Evolutionary conservation across 73 alveolate genomes (phyloP).

Genomic region (Paramecium bursaria): DNA sequence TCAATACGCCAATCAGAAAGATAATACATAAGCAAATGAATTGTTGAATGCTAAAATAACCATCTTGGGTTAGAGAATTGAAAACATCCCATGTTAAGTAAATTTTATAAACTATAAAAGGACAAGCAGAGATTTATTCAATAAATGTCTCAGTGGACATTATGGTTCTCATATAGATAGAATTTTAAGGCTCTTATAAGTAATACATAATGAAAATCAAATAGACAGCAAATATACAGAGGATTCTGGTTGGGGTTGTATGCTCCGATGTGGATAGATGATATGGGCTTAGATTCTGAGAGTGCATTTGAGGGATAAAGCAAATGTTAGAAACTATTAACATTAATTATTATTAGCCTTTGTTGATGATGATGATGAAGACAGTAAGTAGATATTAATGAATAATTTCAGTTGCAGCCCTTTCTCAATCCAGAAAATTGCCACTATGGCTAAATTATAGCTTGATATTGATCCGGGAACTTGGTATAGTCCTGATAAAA

Average conservation of each 20-base stretch:
- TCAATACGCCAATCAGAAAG: too few relatives aligned
- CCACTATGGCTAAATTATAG: neutral
- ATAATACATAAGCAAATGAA: too few relatives aligned
- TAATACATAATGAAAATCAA: neutral
- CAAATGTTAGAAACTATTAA: constrained; percentile 45
- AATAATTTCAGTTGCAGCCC: neutral
- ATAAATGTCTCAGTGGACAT: neutral
- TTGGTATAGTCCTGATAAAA: constrained; percentile 56
- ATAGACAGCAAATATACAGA: constrained; percentile 4
- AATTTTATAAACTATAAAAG: too few relatives aligned
- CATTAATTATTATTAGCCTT: constrained; percentile 36
- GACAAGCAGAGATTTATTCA: too few relatives aligned
- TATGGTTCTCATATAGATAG: constrained; percentile 44
- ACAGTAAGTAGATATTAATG: constrained; percentile 1
- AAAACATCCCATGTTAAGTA: too few relatives aligned
- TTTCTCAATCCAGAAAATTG: constrained; percentile 18
- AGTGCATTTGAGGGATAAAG: constrained; percentile 27
- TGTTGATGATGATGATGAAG: constrained; percentile 62
- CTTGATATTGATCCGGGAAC: neutral
- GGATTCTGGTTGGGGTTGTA: constrained; percentile 65
- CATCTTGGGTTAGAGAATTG: too few relatives aligned
- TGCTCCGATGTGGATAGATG: constrained; percentile 49
- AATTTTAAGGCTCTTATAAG: constrained; percentile 30
- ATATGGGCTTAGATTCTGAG: constrained; percentile 54
- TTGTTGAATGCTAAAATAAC: too few relatives aligned